A percentile compares a stretch with the other conserved stretches of the same genome.
Conservation (phyloP, 306 rosid genomes). For the Prunus persica region Prunus_persica_NCBIv2 NC_034011.1:2134501-2135000, state of each 20-base stretch:
- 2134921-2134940: constrained; percentile 47
- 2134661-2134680: constrained; percentile 58
- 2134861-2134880: constrained; percentile 36
- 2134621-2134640: constrained; percentile 27
- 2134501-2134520: constrained; percentile 50
- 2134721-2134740: constrained; percentile 61
- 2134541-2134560: constrained; percentile 53
- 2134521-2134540: constrained; percentile 40
- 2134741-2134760: constrained; percentile 43
- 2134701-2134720: constrained; percentile 43
- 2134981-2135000: constrained; percentile 29
- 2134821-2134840: constrained; percentile 44
- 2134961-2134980: constrained; percentile 34
- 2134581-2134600: constrained; percentile 63
- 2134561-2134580: constrained; percentile 73
- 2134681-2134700: constrained; percentile 57
- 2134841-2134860: constrained; percentile 28
- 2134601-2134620: constrained; percentile 34
- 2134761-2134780: constrained; percentile 35
- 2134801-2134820: constrained; percentile 43
- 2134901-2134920: constrained; percentile 60
- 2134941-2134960: constrained; percentile 37
- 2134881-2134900: constrained; percentile 36
- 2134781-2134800: constrained; percentile 46
- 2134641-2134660: constrained; percentile 42